phyloP scores from a whole-genome alignment of 306 rosid species.

The Quercus aquifolioides region DNA sequence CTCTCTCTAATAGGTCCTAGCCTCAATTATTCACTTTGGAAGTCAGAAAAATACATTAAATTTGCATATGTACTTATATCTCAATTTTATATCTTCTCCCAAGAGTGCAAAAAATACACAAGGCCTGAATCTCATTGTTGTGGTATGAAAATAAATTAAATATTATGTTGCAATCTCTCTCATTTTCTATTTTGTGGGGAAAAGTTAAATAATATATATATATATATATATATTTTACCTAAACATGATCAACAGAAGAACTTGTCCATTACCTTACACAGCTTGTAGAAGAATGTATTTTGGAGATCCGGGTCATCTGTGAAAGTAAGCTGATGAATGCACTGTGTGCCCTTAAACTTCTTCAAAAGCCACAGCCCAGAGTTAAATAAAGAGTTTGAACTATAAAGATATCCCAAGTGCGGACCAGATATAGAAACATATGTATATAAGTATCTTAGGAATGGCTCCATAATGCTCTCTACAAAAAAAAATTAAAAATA shows the following conservation, averaged over 20 bases:
- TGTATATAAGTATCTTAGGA: conserved; percentile 53
- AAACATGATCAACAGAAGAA: background rate
- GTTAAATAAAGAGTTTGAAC: conserved; percentile 89
- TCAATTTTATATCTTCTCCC: no score
- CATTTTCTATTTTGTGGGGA: no score
- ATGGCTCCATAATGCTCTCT: conserved; percentile 91
- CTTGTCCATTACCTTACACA: conserved; percentile 64
- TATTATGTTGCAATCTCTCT: no score
- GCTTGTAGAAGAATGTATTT: conserved; percentile 78
- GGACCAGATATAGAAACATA: conserved; percentile 97
- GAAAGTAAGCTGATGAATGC: conserved; percentile 93
- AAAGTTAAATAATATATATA: no score
- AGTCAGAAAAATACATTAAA: background rate
- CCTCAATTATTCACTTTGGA: background rate
- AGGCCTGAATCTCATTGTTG: no score
- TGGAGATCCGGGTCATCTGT: conserved; percentile 87
- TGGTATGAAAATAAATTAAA: no score
- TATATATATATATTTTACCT: no score
- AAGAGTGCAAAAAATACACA: no score
- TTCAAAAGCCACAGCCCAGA: conserved; percentile 95
- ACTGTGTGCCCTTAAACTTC: conserved; percentile 80
- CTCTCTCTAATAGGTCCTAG: no score
- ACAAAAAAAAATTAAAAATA: conserved; percentile 28
- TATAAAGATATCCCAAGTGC: conserved; percentile 93
- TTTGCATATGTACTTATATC: background rate